Evolutionary conservation across 495 filamentous ascomycete species (phyloP), one percentile per base, ranked within the genome.

Genomic region (Cercophora sp.): DNA sequence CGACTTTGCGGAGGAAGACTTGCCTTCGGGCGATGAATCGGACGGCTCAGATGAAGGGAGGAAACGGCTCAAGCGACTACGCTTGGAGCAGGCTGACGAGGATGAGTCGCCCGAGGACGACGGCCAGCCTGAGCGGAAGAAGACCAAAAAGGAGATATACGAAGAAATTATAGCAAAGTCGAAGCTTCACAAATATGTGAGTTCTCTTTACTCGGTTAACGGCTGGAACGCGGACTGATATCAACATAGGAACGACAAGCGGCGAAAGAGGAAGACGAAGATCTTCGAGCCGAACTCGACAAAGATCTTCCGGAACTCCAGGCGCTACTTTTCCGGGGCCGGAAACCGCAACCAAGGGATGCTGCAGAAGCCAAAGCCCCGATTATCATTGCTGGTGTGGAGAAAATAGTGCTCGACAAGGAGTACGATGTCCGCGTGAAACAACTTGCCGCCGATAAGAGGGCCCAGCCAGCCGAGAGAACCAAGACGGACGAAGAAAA

Each of bases 111-210:
- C 63, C 11, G 70, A 70, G 23, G 70, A 74, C 18, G 77, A 68
- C 1, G 77, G 69, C 24, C 77, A 82, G 22, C 85, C 87, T 0
- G 86, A 88, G 55, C 78, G 84, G 36, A 96, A 96, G 64, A 99
- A 96, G 71, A 87, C 83, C 16, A 96, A 92, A 66, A 82, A 89
- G 40, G 93, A 99, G 64, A 88, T 97, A 26, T 96, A 96, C 86
- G 86, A 92, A 59, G 94, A 98, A 68, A 83, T 97, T 53, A 97
- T 97, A 54, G 87, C 91, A 31, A 99, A 97, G 70, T 97, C 94
- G 2, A 99, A 97, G 65, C 78, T 88, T 23, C 77, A 96, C 75
- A 97, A 94, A 70, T 86, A 88, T 52, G 90, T 96, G 70, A 11
- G 62, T 8, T 22, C 18, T 3, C 37, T 2, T 5, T 19, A 18